Evolutionary conservation across 208 protist species (phyloP), one percentile per base, ranked within the genome.

Genomic region (Crithidia acanthocephali): DNA sequence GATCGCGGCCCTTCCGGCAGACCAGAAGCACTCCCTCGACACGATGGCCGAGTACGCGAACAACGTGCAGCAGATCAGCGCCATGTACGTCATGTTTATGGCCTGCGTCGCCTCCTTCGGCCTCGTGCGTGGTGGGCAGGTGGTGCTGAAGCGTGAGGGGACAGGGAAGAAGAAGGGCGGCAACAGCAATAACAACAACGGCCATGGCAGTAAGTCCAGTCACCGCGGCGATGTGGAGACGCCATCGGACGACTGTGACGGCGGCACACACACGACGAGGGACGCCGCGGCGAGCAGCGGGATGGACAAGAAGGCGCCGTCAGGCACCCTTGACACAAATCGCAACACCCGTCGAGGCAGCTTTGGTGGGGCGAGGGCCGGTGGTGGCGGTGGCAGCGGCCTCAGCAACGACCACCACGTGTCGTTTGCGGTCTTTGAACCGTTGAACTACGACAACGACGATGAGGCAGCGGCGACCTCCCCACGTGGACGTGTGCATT

Each of bases 41-140:
- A 65, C 70, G 53, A 60, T 87, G 63, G 61, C 76, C 32, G 69
- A 67, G 30, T 91, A 83, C 64, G 90, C 90, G 8, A 82, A 88
- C 63, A 86, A 91, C 45, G 79, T 92, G 16, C 79, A 92, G 72
- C 80, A 88, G 59, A 88, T 92, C 75, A 75, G 76, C 13, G 87
- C 87, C 11, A 77, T 91, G 68, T 95, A 92, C 68, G 87, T 92
- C 20, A 91, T 95, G 86, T 85, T 92, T 69, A 84, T 91, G 84
- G 82, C 90, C 9, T 78, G 80, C 18, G 60, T 91, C 42, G 86
- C 90, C 16, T 89, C 90, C 11, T 27, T 95, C 3, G 77, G 81
- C 22, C 73, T 92, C 28, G 81, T 92, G 60, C 79, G 74, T 18
- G 83, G 79, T 22, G 90, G 90, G 5, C 76, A 80, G 72, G 27